These are phyloP conservation scores for Chrysanthemum seticuspe DNA, from an alignment of 129 eudicot genomes.

Conservation along the genomic window DNA sequence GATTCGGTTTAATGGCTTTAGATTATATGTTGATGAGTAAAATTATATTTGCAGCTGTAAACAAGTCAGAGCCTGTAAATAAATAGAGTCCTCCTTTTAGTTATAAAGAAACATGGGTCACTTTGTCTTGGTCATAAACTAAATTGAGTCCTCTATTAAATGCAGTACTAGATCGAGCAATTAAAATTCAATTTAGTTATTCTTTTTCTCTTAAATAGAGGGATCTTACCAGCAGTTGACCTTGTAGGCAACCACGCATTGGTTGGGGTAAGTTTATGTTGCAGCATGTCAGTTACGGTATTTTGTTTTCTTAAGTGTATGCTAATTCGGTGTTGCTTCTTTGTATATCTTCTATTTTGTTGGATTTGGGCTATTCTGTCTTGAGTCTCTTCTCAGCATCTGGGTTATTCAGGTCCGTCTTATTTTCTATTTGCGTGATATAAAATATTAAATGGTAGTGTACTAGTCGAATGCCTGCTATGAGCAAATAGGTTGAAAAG, in stretches of 20 bases:
- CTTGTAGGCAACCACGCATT: constrained; percentile 62
- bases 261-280: constrained; percentile 78
- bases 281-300: not conserved
- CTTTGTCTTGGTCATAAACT: not conserved
- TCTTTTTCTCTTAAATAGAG: constrained; percentile 45
- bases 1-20: not conserved
- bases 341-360: constrained; percentile 64
- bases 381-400: constrained; percentile 68
- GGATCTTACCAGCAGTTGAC: constrained; percentile 92
- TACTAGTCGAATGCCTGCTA: no score
- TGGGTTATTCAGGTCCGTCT: constrained; percentile 76
- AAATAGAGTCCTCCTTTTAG: no score
- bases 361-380: constrained; percentile 61
- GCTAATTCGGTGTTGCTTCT: not conserved
- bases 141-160: constrained; percentile 6
- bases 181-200: not conserved
- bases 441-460: no score
- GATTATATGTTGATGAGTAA: not conserved
- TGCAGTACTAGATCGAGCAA: not conserved
- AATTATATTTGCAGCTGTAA: no score
- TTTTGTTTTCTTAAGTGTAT: not conserved
- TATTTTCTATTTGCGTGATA: not conserved
- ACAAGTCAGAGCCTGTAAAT: no score
- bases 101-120: not conserved
- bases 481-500: no score